Evolutionary conservation across 2,329 filamentous ascomycete genomes (phyloP).

Genomic region (Nemania sp.): DNA sequence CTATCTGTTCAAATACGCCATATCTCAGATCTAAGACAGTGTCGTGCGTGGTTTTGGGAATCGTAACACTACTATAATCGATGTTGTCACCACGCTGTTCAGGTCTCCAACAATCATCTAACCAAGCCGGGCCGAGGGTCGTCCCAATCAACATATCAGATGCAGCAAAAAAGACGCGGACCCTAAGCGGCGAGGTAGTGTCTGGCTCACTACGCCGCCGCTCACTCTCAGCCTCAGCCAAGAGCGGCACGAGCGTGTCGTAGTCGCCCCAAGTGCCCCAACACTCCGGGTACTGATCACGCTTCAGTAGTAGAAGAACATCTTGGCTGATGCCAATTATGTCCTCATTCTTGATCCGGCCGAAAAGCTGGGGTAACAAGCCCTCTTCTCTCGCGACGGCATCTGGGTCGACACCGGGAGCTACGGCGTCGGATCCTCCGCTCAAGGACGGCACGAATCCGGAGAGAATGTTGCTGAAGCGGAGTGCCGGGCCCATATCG

Average conservation of each 20-base stretch:
- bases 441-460: slow-evolving; percentile 8
- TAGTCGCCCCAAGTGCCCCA: slow-evolving; percentile 31
- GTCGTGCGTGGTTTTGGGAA: slow-evolving; percentile 28
- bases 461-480: slow-evolving; percentile 23
- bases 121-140: slow-evolving; percentile 21
- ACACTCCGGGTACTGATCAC: slow-evolving; percentile 19
- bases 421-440: background rate
- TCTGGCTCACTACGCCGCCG: background rate
- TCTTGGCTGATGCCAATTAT: slow-evolving; percentile 27
- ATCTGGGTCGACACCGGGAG: slow-evolving; percentile 18
- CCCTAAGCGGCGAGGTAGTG: slow-evolving; percentile 6
- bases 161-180: slow-evolving; percentile 31
- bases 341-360: slow-evolving; percentile 18
- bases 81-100: slow-evolving; percentile 28
- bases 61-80: slow-evolving; percentile 18
- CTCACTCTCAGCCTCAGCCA: slow-evolving; percentile 24
- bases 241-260: slow-evolving; percentile 27
- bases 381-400: slow-evolving; percentile 24
- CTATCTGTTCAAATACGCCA: slow-evolving; percentile 26
- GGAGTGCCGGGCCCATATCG: slow-evolving; percentile 15
- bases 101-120: slow-evolving; percentile 28
- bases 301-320: slow-evolving; percentile 28
- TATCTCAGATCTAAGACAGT: slow-evolving; percentile 26
- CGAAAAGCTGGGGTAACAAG: slow-evolving; percentile 8
- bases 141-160: slow-evolving; percentile 31